These are phyloP conservation scores for Blastomyces emzantsi DNA, from an alignment of 2,329 filamentous ascomycete species.

Conservation along the genomic window DNA sequence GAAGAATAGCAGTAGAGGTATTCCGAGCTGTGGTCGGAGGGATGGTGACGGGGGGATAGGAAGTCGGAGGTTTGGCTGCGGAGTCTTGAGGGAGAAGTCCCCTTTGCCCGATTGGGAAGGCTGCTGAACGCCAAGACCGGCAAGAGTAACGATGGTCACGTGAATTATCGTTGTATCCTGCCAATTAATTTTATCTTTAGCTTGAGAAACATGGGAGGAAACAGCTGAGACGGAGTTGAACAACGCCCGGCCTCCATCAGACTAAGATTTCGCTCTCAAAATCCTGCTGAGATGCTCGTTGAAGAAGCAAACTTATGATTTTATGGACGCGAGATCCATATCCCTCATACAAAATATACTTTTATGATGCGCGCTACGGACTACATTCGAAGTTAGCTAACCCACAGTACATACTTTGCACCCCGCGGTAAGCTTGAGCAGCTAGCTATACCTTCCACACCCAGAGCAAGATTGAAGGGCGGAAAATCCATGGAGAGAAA, in stretches of 20 bases:
- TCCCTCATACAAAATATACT: neutral
- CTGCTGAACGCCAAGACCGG: constrained; percentile 3
- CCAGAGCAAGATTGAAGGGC: neutral
- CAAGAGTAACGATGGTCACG: constrained; percentile 12
- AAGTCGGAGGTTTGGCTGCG: neutral
- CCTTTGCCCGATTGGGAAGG: constrained; percentile 17
- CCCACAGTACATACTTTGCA: neutral
- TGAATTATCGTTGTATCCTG: neutral
- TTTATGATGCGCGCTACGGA: neutral
- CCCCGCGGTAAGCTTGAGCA: neutral
- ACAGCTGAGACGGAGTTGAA: neutral
- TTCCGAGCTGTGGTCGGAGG: neutral
- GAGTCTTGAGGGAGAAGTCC: neutral
- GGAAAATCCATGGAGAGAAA: neutral
- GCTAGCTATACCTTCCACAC: neutral
- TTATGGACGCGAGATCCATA: neutral
- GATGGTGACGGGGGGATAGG: neutral
- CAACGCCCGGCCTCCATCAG: neutral
- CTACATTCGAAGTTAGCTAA: neutral
- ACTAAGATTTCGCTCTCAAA: neutral
- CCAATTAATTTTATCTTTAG: too few species aligned
- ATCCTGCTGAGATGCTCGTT: neutral
- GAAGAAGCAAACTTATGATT: neutral
- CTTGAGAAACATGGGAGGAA: neutral
- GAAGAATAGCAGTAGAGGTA: too few species aligned